Base-by-base conservation (phyloP, 1,139 yeast genomes). In the Scheffersomyces lignicola region DNA sequence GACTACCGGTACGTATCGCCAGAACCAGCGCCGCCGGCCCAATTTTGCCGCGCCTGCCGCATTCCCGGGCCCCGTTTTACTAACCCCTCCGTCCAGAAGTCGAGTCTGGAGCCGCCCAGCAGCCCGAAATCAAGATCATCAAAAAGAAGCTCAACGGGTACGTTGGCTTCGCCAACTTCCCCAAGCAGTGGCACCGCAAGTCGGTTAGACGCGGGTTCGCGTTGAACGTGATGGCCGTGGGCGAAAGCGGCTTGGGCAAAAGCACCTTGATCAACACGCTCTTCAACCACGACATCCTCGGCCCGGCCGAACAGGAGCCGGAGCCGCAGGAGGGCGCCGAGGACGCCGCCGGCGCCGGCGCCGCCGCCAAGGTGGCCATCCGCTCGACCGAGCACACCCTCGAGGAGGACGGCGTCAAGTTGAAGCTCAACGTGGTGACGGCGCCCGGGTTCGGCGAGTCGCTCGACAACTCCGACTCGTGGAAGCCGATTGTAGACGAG, bases 141-240 rank as follows among this genome's bases (percentile, higher is more conserved):
- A 83, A 84, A 52, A 82, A 95, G 49, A 87, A 87, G 55, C 78
- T 90, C 50, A 85, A 82, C 48, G 95, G 96, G 5, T 90, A 84
- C 59, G 98, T 94, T 40, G 99, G 99, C 3, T 92, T 94, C 65
- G 96, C 97, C 49, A 94, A 90, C 64, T 75, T 94, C 54, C 99
- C 99, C 40, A 92, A 90, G 60, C 99, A 94, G 70, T 92, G 97
- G 97, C 97, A 92, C 66, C 80, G 96, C 65, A 89, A 87, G 62
- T 83, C 95, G 5, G 82, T 90, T 46, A 83, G 92, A 64, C 80
- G 92, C 59, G 99, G 98, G n/a, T 94, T 92, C 73, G 77, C 73
- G 52, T 78, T 94, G 60, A 94, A 92, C 58, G 60, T 92, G 44
- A 78, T 92, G 79, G 89, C 88, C 38, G 95, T 86, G 41, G 96